Percentiles rank a stretch among this genome's conserved stretches.
Evolutionary conservation across 768 basidiomycete genomes (phyloP).

Genomic region (Kockovaella imperatae): DNA sequence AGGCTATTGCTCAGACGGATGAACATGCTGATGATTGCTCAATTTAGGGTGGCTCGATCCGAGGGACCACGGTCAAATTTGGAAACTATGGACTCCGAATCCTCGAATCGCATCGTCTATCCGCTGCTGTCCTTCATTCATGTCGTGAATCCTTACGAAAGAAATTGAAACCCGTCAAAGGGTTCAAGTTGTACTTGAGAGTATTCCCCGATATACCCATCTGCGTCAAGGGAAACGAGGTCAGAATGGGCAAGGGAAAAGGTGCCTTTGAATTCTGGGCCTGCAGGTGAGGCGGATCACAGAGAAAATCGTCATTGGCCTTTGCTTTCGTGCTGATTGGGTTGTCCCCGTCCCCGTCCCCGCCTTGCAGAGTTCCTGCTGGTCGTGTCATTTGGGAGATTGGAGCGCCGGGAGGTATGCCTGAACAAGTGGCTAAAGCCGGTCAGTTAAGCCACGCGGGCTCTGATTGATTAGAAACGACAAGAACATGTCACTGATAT

Average conservation of each 20-base stretch:
- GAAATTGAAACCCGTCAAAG: conserved; percentile 83
- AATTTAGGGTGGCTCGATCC: conserved; percentile 72
- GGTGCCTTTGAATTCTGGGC: conserved; percentile 98
- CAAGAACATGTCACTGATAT: no score
- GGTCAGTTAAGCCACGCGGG: no score
- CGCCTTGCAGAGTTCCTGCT: conserved; percentile 68
- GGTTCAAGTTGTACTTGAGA: conserved; percentile 72
- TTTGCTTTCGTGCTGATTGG: background rate
- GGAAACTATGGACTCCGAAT: conserved; percentile 90
- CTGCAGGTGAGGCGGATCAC: conserved; percentile 77
- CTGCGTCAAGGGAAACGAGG: conserved; percentile 97
- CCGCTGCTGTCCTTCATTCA: conserved; percentile 79
- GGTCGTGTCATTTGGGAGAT: conserved; percentile 92
- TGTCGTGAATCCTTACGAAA: conserved; percentile 81
- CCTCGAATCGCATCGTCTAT: conserved; percentile 70
- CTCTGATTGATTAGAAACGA: no score
- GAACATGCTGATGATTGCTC: background rate
- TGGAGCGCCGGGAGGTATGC: no score
- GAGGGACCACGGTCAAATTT: conserved; percentile 83
- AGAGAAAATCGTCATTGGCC: conserved; percentile 66
- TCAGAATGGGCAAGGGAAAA: conserved; percentile 99
- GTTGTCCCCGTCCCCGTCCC: conserved; percentile 1
- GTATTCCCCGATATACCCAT: conserved; percentile 97
- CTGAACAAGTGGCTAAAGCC: no score
- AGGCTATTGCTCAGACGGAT: background rate